Evolutionary conservation across 495 filamentous ascomycete species (phyloP).

Genomic region (Massariosphaeria phaeospora): DNA sequence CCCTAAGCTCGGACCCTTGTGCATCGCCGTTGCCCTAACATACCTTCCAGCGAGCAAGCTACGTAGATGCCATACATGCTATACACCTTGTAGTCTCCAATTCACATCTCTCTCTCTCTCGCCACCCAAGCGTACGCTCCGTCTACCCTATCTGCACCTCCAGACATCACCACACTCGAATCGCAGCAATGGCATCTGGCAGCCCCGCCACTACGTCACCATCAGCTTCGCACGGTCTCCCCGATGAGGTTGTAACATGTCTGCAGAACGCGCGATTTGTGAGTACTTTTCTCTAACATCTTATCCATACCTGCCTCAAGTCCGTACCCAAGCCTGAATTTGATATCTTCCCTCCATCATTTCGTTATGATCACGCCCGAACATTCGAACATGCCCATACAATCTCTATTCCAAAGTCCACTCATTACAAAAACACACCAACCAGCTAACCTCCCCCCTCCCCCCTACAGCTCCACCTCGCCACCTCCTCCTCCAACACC

Average conservation of each 20-base stretch:
- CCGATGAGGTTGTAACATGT: slow-evolving; percentile 78
- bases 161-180: no score
- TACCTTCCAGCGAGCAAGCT: no score
- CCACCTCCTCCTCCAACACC: slow-evolving; percentile 73
- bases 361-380: background rate
- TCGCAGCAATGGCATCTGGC: background rate
- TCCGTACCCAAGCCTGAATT: background rate
- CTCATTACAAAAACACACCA: background rate
- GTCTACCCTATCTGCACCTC: no score
- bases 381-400: background rate
- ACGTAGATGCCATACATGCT: no score
- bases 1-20: no score
- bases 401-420: no score
- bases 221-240: slow-evolving; percentile 62
- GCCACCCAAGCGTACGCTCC: background rate
- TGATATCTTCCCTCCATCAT: background rate
- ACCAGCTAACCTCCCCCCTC: background rate
- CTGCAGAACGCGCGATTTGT: slow-evolving; percentile 95
- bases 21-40: no score
- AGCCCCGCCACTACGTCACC: slow-evolving; percentile 37
- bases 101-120: no score
- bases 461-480: slow-evolving; percentile 73
- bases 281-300: slow-evolving; percentile 32
- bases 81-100: no score
- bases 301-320: background rate